Evolutionary conservation across 139 green algal species (phyloP).

Genomic region (Tetraselmis chui): DNA sequence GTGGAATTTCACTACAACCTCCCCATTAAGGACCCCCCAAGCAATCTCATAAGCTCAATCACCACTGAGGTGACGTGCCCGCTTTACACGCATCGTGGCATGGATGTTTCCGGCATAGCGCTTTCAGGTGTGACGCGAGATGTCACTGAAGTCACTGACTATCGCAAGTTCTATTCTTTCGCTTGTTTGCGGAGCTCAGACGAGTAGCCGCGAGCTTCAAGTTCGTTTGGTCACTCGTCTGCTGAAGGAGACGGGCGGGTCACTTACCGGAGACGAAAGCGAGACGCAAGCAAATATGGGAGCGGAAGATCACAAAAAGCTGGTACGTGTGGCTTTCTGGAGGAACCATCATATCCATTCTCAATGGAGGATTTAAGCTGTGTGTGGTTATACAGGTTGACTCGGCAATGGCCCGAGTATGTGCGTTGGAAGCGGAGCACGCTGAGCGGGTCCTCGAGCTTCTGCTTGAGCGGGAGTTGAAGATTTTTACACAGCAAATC

Average conservation of each 20-base stretch:
- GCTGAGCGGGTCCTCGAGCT: neutral
- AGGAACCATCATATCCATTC: no score
- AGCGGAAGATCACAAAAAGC: neutral
- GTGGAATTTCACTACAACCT: constrained; percentile 4
- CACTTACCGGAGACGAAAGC: neutral
- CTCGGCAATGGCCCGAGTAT: neutral
- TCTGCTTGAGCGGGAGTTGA: constrained; percentile 9
- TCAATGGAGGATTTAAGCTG: no score
- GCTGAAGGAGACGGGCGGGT: neutral
- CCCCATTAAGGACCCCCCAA: neutral
- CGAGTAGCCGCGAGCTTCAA: neutral
- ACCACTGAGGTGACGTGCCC: neutral
- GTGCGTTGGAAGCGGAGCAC: neutral
- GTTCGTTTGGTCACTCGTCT: neutral
- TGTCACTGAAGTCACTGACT: neutral
- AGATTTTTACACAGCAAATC: neutral
- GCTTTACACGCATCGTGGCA: neutral
- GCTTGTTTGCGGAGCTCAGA: no score
- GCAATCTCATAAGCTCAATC: neutral
- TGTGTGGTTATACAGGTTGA: neutral
- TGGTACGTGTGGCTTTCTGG: no score
- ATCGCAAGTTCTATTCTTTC: no score
- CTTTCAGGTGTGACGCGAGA: no score
- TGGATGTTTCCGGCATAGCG: neutral
- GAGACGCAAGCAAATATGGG: neutral